Evolutionary conservation across 2,329 filamentous ascomycete genomes (phyloP).

Genomic region (Triangularia setosa): DNA sequence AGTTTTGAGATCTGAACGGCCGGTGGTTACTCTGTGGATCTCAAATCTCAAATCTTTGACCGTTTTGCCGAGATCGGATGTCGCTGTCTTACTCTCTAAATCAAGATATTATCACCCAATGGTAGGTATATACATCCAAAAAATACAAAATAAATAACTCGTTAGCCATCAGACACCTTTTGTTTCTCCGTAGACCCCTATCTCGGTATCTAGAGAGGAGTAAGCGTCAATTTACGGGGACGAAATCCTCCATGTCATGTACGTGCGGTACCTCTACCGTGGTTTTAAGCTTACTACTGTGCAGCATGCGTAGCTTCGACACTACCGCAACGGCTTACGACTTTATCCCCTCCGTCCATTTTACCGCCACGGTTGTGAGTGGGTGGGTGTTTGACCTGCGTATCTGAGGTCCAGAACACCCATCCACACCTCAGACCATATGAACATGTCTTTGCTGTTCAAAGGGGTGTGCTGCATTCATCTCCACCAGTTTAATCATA

Average conservation of each 20-base stretch:
- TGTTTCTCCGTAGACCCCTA: neutral
- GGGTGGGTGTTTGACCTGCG: neutral
- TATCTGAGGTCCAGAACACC: neutral
- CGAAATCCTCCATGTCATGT: neutral
- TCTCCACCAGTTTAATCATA: neutral
- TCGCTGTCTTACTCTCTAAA: neutral
- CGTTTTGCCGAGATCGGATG: neutral
- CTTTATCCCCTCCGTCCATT: neutral
- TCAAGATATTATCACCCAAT: neutral
- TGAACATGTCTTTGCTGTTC: neutral
- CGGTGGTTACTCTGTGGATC: neutral
- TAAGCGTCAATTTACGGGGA: neutral
- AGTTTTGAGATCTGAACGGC: neutral
- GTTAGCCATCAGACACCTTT: too few relatives aligned
- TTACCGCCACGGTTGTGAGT: too few relatives aligned
- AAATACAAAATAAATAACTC: neutral
- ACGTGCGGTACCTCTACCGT: neutral
- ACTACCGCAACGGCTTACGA: neutral
- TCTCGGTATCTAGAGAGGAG: too few relatives aligned
- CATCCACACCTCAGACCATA: neutral
- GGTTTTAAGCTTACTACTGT: neutral
- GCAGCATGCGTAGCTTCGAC: too few relatives aligned
- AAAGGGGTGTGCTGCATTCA: neutral
- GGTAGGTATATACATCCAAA: neutral
- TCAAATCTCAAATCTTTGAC: neutral